Conservation (phyloP, 2,329 filamentous ascomycete species). For the Sphaerulina musiva region DNA sequence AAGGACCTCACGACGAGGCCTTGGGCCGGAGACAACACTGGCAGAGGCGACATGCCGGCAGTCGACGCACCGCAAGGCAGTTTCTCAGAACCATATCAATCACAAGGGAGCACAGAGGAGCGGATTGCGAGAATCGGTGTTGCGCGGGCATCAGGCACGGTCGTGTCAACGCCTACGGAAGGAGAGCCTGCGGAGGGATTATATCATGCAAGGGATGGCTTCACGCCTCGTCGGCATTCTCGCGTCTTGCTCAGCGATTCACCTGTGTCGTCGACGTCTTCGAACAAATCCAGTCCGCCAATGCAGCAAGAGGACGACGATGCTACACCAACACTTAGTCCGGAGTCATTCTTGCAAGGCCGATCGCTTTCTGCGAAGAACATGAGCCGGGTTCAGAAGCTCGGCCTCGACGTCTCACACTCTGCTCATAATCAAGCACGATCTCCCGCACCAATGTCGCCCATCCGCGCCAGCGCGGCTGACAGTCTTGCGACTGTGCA, state of each 20-base stretch:
- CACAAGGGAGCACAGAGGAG: slow-evolving; percentile 7
- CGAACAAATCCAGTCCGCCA: neutral
- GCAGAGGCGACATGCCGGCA: slow-evolving; percentile 4
- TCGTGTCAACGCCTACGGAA: slow-evolving; percentile 12
- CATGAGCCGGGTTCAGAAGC: neutral
- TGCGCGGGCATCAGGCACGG: slow-evolving; percentile 38
- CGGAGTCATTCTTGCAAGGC: slow-evolving; percentile 6
- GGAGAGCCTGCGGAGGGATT: slow-evolving; percentile 12
- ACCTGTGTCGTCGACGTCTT: slow-evolving; percentile 9
- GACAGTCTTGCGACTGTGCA: neutral
- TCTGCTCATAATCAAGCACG: slow-evolving; percentile 1
- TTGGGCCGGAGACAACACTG: slow-evolving; percentile 1
- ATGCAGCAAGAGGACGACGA: slow-evolving; percentile 3
- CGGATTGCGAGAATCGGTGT: slow-evolving; percentile 34
- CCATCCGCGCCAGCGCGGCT: slow-evolving; percentile 1
- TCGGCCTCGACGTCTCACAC: slow-evolving; percentile 6
- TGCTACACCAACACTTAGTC: slow-evolving; percentile 4
- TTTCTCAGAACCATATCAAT: neutral
- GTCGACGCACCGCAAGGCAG: neutral
- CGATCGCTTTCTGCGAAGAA: slow-evolving; percentile 12
- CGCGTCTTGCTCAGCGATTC: slow-evolving; percentile 18
- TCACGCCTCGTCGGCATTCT: slow-evolving; percentile 15
- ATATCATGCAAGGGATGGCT: slow-evolving; percentile 18
- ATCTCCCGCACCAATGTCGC: slow-evolving; percentile 7
- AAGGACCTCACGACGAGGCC: slow-evolving; percentile 1